phyloP scores from a whole-genome alignment of 768 basidiomycete species.

The Lactifluus rugatus region DNA sequence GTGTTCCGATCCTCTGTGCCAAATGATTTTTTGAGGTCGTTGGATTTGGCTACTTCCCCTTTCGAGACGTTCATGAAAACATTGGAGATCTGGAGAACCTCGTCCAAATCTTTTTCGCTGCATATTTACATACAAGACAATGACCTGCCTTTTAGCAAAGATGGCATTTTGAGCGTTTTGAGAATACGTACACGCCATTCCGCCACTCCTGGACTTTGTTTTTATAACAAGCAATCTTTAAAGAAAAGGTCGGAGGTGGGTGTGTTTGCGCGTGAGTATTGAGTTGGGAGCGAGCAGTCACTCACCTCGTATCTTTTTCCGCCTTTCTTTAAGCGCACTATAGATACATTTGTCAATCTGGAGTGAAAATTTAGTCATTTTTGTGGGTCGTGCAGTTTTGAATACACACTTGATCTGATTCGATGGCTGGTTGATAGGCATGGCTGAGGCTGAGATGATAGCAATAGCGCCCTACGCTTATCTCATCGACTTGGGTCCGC shows the following conservation, averaged over 20 bases:
- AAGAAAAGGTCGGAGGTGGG: not conserved
- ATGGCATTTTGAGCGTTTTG: not conserved
- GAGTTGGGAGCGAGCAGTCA: slow-evolving; percentile 3
- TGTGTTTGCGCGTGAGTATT: not conserved
- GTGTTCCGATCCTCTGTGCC: slow-evolving; percentile 60
- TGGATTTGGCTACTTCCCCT: slow-evolving; percentile 82
- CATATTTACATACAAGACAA: not conserved
- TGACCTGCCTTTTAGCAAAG: no score
- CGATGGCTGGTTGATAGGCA: slow-evolving; percentile 72
- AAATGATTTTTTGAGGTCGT: slow-evolving; percentile 89
- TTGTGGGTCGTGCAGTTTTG: not conserved
- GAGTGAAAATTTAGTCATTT: not conserved
- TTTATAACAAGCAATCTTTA: slow-evolving; percentile 94
- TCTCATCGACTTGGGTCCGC: not conserved
- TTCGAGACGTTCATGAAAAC: slow-evolving; percentile 96
- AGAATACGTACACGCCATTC: slow-evolving; percentile 64
- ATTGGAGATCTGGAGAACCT: slow-evolving; percentile 92
- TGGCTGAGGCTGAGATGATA: slow-evolving; percentile 14
- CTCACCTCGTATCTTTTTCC: slow-evolving; percentile 96
- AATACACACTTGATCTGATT: slow-evolving; percentile 44
- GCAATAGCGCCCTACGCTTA: not conserved
- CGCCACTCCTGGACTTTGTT: slow-evolving; percentile 98
- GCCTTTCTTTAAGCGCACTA: slow-evolving; percentile 92
- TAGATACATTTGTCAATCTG: slow-evolving; percentile 94
- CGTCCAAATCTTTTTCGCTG: slow-evolving; percentile 88